phyloP scores from a whole-genome alignment of 2,329 filamentous ascomycete genomes.

The Magnaporthiopsis poae region DNA sequence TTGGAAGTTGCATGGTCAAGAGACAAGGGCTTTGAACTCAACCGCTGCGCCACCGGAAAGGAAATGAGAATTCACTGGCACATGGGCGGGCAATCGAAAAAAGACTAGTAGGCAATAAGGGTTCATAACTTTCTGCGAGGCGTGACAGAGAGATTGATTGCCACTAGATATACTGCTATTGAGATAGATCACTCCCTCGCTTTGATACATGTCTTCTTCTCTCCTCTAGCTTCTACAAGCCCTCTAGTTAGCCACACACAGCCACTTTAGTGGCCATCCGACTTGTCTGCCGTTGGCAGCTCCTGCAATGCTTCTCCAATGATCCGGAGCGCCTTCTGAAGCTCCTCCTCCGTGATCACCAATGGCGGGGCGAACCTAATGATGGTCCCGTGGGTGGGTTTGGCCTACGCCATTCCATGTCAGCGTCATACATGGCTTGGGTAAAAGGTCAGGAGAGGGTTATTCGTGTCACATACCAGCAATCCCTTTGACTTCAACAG shows the following conservation, averaged over 20 bases:
- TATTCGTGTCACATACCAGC: slow-evolving; percentile 51
- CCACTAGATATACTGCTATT: too few species aligned
- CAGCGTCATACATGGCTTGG: slow-evolving; percentile 3
- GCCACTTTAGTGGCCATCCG: slow-evolving; percentile 21
- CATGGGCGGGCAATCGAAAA: too few species aligned
- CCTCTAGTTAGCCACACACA: neutral
- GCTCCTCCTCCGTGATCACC: slow-evolving; percentile 82
- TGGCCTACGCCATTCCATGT: slow-evolving; percentile 53
- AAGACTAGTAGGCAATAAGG: too few species aligned
- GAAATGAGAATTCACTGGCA: too few species aligned
- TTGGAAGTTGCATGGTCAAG: too few species aligned
- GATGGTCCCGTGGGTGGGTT: slow-evolving; percentile 97
- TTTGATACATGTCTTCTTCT: neutral
- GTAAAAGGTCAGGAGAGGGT: slow-evolving; percentile 6
- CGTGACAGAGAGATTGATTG: too few species aligned
- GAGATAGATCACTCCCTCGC: too few species aligned
- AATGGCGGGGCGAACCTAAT: slow-evolving; percentile 94
- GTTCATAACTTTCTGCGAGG: neutral
- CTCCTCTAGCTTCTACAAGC: neutral
- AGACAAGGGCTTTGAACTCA: too few species aligned
- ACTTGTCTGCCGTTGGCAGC: slow-evolving; percentile 55
- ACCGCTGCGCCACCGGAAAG: too few species aligned
- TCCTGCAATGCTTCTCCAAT: slow-evolving; percentile 76
- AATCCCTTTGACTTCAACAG: slow-evolving; percentile 91
- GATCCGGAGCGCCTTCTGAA: slow-evolving; percentile 65